These are phyloP conservation scores for Chaetomium tenue DNA, from an alignment of 495 filamentous ascomycete genomes.

Conservation along the genomic window DNA sequence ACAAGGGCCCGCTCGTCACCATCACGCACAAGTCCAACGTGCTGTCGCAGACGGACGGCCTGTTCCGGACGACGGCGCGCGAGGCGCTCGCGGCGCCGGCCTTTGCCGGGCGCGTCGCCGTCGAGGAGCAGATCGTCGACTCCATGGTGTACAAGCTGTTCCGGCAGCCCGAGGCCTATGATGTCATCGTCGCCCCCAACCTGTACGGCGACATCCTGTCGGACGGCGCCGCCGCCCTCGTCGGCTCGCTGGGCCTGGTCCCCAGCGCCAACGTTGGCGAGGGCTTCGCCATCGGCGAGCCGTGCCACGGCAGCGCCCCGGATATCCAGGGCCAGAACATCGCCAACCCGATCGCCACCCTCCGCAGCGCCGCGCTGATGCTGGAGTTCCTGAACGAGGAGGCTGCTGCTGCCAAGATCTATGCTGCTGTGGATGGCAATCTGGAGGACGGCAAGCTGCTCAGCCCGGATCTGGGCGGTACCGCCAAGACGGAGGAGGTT, in stretches of 20 bases:
- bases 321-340: conserved; percentile 92
- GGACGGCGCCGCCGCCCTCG: conserved; percentile 91
- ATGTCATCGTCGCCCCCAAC: conserved; percentile 97
- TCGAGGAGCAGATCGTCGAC: conserved; percentile 99
- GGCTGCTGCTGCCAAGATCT: conserved; percentile 81
- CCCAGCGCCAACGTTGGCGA: conserved; percentile 97
- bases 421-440: conserved; percentile 87
- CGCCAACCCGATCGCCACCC: conserved; percentile 93
- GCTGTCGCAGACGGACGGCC: conserved; percentile 90
- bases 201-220: conserved; percentile 96
- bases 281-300: conserved; percentile 93
- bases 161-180: conserved; percentile 88
- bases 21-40: conserved; percentile 99
- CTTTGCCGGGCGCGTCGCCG: conserved; percentile 56
- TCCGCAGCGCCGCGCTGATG: conserved; percentile 90
- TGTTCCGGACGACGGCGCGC: conserved; percentile 82
- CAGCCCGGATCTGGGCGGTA: conserved; percentile 89
- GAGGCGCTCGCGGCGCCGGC: conserved; percentile 62
- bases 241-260: conserved; percentile 90
- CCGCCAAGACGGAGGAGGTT: conserved; percentile 82
- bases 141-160: conserved; percentile 99
- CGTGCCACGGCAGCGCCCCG: conserved; percentile 93
- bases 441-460: conserved; percentile 77
- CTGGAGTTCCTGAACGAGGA: conserved; percentile 90
- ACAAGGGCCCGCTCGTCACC: conserved; percentile 74